phyloP scores from a whole-genome alignment of 2,329 filamentous ascomycete genomes.

The Aspergillus sp. region DNA sequence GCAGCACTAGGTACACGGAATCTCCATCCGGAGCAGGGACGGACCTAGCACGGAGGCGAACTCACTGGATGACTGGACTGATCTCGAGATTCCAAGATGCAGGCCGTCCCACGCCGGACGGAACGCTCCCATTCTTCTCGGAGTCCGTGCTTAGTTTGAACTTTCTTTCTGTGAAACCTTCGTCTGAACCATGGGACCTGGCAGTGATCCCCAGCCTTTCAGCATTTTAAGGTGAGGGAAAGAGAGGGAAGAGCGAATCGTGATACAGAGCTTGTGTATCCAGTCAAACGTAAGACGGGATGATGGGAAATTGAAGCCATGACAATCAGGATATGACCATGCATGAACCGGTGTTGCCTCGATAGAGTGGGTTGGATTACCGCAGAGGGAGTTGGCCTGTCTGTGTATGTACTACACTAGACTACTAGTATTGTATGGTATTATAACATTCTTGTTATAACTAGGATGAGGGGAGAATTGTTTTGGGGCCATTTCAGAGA shows the following conservation, averaged over 20 bases:
- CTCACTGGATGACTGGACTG: not conserved
- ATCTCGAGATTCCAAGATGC: not conserved
- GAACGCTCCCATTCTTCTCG: not conserved
- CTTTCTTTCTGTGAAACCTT: not conserved
- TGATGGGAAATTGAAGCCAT: not conserved
- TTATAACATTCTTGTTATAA: not conserved
- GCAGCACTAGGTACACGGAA: not conserved
- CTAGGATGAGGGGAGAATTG: too few species aligned
- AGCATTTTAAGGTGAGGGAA: not conserved
- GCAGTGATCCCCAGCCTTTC: not conserved
- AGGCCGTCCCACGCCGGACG: not conserved
- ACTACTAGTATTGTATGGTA: not conserved
- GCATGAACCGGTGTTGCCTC: conserved; percentile 26
- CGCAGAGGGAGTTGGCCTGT: not conserved
- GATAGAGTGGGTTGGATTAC: conserved; percentile 7
- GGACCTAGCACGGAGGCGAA: not conserved
- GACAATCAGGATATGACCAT: conserved; percentile 10
- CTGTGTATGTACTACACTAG: not conserved
- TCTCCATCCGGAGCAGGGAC: not conserved
- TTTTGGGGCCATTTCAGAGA: not conserved
- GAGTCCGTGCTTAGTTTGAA: not conserved
- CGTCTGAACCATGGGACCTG: not conserved
- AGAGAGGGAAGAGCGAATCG: not conserved
- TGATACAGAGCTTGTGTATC: not conserved
- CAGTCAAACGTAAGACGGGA: not conserved